Base-by-base conservation (phyloP, 805 yeast species). In the Tetrapisispora taiwanensis region DNA sequence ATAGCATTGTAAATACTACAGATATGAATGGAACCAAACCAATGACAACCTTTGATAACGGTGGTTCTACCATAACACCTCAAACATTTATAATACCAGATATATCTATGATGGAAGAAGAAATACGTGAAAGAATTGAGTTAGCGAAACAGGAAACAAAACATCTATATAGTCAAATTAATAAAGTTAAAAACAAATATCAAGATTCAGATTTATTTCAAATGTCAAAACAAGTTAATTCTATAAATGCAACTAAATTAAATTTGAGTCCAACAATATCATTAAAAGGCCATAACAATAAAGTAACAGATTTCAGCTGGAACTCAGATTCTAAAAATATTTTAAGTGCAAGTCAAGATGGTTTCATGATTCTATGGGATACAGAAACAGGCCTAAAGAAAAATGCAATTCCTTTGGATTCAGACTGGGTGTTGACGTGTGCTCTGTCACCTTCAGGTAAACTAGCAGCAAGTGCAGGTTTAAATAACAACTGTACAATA, bases 281-380 rank as follows among this genome's bases (percentile, higher is more conserved):
- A 1, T 52, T 69, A n/a, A 63, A 57, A 45, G 73, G 72, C 2
- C 96, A 89, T 58, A 75, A 75, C 51, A 82, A 79, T 56, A 87
- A 88, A 56, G 74, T 88, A 18, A 72, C 80, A 8, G 76, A 78
- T 46, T 67, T 84, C 46, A 69, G 76, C 42, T 84, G 95, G 94
- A 73, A 78, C 43, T 59, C 68, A 0, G 80, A 81, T 56, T 73
- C 84, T n/a, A 61, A 65, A 37, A 72, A 71, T 37, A 56, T 88
- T 2, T 61, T 87, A 8, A 76, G 87, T 41, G 87, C 86, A 0
- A 80, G 90, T 22, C 95, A 85, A 58, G 97, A 89, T 62, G 95
- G 95, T 2, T 83, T 77, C 56, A 69, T 87, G 69, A 69, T 89
- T 32, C 62, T 85, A 18, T 89, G 97, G 96, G 90, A 88, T 59